Evolutionary conservation across 495 filamentous ascomycete genomes (phyloP).

Genomic region (Aspergillus avenaceus): DNA sequence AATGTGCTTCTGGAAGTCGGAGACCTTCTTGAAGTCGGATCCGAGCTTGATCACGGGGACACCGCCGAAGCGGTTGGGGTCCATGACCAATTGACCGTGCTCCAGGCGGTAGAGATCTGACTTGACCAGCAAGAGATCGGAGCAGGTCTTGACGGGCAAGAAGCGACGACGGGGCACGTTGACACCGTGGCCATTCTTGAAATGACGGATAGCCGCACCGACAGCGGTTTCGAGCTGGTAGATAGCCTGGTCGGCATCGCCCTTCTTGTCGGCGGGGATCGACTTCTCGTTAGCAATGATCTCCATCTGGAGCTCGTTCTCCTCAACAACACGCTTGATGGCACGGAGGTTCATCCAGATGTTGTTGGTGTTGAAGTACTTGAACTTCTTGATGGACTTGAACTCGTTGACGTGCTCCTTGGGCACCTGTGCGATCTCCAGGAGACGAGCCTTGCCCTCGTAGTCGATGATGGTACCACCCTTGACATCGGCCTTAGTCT

Average conservation of each 20-base stretch:
- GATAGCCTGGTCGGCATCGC: constrained; percentile 95
- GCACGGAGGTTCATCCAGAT: constrained; percentile 99
- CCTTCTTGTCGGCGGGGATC: constrained; percentile 98
- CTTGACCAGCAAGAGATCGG: constrained; percentile 99
- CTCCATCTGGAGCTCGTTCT: constrained; percentile 98
- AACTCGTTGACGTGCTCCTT: constrained; percentile 99
- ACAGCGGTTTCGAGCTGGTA: constrained; percentile 98
- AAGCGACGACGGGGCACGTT: constrained; percentile 97
- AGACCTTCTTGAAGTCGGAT: constrained; percentile 99
- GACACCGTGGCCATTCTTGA: constrained; percentile 97
- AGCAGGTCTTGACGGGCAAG: constrained; percentile 99
- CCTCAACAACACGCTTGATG: constrained; percentile 97
- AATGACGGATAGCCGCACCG: constrained; percentile 97
- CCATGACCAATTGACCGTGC: constrained; percentile 96
- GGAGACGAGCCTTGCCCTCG: constrained; percentile 89
- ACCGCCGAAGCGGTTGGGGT: constrained; percentile 91
- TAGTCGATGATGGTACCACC: constrained; percentile 99
- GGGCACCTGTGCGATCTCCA: constrained; percentile 99
- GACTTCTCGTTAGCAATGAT: constrained; percentile 99
- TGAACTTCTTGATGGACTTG: constrained; percentile 99
- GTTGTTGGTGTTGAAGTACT: constrained; percentile 99
- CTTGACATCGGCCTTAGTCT: constrained; percentile 99
- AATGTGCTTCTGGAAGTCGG: constrained; percentile 98
- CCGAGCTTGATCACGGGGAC: constrained; percentile 99
- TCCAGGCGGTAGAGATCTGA: constrained; percentile 99